Evolutionary conservation across 257 asterid species (phyloP), one percentile per base, ranked within the genome.

Genomic region (Solanum pimpinellifolium): DNA sequence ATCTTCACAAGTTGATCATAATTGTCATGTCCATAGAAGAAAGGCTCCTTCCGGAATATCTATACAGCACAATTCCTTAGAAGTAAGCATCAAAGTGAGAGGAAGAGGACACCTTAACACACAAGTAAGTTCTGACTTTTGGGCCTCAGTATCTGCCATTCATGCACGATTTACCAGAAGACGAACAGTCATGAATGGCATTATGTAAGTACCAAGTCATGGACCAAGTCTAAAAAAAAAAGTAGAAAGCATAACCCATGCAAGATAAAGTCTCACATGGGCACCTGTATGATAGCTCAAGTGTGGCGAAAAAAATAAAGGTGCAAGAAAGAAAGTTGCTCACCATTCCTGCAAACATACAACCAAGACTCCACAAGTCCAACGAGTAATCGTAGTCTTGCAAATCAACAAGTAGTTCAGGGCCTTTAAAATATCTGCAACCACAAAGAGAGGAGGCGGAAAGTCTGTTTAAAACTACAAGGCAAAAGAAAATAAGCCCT

Each of bases 291-390:
- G 46, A 73, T 33, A 5, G 18, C 39, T 18, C 44, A 72, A 33
- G 25, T 11, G 2, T 0, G 16, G 59, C 16, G 39, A 15, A 69
- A 85, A 20, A 65, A 66, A 23, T 9, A 23, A 35, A 33, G 75
- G 69, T 46, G 56, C 33, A 70, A 85, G 41, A 49, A 72, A 41
- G 46, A 68, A 10, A 11, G 44, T 44, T 52, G 15, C 89, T 80
- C 59, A 91, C 93, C 92, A 91, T 90, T 78, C 93, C 93, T 37
- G 93, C 91, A 78, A 89, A 88, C 93, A 89, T 90, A 66, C 97
- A 94, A 72, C 97, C 97, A 70, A 94, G 89, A 92, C 97, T 94
- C 95, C 97, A 94, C 93, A 92, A 82, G 88, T 93, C 94, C 91
- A 94, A 90, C n/a, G 97, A 94, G 89, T 94, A 93, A 86, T 94